Base-by-base conservation (phyloP, 352 stramenopile species). In the Globisporangium alternatum region DNA sequence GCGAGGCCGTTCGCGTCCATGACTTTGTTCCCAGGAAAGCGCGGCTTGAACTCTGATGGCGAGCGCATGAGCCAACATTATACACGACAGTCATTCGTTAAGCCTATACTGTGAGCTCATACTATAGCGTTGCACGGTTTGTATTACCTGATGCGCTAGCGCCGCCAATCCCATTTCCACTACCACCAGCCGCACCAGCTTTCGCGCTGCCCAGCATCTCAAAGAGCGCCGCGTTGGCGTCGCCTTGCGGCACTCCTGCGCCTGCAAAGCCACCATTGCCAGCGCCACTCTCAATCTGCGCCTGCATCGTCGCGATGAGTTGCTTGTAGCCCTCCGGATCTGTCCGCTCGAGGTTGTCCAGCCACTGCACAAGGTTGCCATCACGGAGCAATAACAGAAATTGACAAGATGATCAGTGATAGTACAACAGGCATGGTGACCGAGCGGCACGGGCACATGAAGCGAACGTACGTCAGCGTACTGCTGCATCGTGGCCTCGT, bases 11-110 rank as follows among this genome's bases (percentile, higher is more conserved):
- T 60, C 37, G 72, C 61, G 21, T 74, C 78, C 83, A 94, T 94
- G 33, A 91, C 72, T 28, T 89, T 90, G 56, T 88, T 81, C 10
- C 83, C 83, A 35, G 81, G 83, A 60, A 94, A 91, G 19, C 61
- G 66, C 5, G 81, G 79, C 49, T 78, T 86, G 56, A 93, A 91
- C 3, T 68, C 72, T 31, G 8, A 81, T 48, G 17, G 43, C 17
- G 19, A 48, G 43, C 17, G 43, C 43, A 48, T 6, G 4, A 48
- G 17, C 17, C 19, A 48, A 17, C 19, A 22, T 12, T 21, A 21
- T n/a, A 48, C 43, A 45, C n/a, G 43, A 21, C 17, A 10, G 43
- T 22, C 39, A 56, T 53, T 41, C 33, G 39, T 63, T 63, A 37
- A 21, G 5, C 17, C 6, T 48, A 22, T 3, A 22, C 43, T 48